Base-by-base conservation (phyloP, 768 basidiomycete species). In the Amanita molliuscula region DNA sequence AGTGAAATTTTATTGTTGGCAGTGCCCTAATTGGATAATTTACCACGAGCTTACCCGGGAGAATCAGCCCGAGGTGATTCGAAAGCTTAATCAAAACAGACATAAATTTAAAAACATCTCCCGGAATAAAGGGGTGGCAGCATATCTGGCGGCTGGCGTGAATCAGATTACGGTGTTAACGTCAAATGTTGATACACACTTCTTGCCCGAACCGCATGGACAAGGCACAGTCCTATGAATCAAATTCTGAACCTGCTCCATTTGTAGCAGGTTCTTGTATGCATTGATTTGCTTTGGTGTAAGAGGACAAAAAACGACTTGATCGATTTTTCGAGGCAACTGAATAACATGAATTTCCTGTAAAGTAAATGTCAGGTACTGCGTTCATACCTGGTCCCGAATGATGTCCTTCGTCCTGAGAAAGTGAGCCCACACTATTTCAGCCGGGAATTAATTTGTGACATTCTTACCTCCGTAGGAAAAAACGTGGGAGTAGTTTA, bases 231-330 rank as follows among this genome's bases (percentile, higher is more conserved):
- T 82, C 58, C 84, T 81, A 15, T 69, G 70, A 18, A 92, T 65
- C 45, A 96, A 67, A 53, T 83, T 81, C 58, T 87, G 80, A 7
- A 96, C 77, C 4, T 78, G 71, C 5, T 73, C 69, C 56, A 76
- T 78, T n/a, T 64, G 64, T 20, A 94, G 67, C 29, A 94, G 71
- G 4, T 75, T 73, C 55, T 79, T 84, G 63, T 96, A 95, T 0
- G 82, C 87, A 13, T 63, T 60, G 25, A 81, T 76, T 65, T 96
- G 94, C 31, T 67, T 72, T 0, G 67, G 51, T 0, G 87, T 87
- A 44, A 98, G 67, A 13, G 92, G 94, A 59, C 95, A 99, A 59
- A 97, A 95, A 4, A 96, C 90, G 11, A 97, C 87, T 59, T 91
- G 72, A 56, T 99, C 95, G 0, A 76, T 76, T 69, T 99, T 99